Base-by-base conservation (phyloP, 495 filamentous ascomycete genomes). In the Penicillium coprophilum region DNA sequence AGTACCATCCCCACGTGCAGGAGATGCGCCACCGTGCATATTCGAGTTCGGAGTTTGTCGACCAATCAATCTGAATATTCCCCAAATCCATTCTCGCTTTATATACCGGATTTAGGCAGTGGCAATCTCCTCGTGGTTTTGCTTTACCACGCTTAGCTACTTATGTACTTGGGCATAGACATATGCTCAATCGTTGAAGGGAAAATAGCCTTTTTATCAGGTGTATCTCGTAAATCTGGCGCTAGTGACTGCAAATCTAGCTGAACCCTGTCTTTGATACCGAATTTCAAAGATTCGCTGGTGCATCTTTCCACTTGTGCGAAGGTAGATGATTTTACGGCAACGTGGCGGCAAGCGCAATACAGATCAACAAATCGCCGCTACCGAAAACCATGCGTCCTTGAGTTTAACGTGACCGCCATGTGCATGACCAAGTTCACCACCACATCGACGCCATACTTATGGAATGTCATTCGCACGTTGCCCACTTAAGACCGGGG, bases 31-130 rank as follows among this genome's bases (percentile, higher is more conserved):
- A 10, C 27, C 15, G 15, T 54, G 52, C 52, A 39, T 54, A 36
- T 19, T 23, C 50, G 36, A n/a, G n/a, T n/a, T 27, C 24, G 24
- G 38, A 17, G 28, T 15, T 46, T 5, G 31, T 12, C 8, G 20
- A 28, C 52, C 52, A 54, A 46, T 54, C 41, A 46, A n/a, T 8
- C 27, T 27, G 13, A 6, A 13, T 27, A 19, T 12, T 13, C 51
- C 28, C 1, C 19, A 36, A 31, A 17, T 23, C 32, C 32, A n/a
- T 12, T 41, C 24, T 27, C 41, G 9, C 5, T 44, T 0, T 36
- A 38, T 38, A 17, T n/a, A 8, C 15, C n/a, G n/a, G n/a, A 38
- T 38, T 17, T 17, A 8, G n/a, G 6, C 15, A 13, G 13, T 36
- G 13, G 34, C 15, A 7, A 38, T 38, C 9, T 38, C 8, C 7